These are phyloP conservation scores for Nitzschia putrida DNA, from an alignment of 108 stramenopile species.

Conservation along the genomic window DNA sequence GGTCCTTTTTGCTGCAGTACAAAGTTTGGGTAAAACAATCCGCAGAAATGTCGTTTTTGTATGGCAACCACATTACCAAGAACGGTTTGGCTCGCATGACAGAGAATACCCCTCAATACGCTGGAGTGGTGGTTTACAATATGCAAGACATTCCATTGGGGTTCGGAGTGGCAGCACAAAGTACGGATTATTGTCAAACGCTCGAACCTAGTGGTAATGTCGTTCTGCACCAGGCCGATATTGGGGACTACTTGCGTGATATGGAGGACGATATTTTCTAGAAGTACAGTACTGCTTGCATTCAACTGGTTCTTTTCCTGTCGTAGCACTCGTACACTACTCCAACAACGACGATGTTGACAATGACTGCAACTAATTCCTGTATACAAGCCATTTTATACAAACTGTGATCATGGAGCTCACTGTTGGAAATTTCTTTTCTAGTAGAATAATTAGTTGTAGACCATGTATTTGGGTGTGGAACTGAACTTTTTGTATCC, in stretches of 20 bases:
- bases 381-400: neutral
- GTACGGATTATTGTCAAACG: conserved; percentile 88
- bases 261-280: conserved; percentile 92
- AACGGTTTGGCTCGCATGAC: conserved; percentile 95
- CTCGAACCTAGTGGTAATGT: conserved; percentile 96
- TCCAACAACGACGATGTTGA: too few species aligned
- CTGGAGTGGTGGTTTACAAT: conserved; percentile 96
- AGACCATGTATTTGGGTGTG: conserved; percentile 96
- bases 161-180: conserved; percentile 97
- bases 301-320: too few species aligned
- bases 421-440: neutral
- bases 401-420: too few species aligned
- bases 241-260: conserved; percentile 96
- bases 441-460: conserved; percentile 19
- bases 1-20: conserved; percentile 42
- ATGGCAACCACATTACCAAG: conserved; percentile 98
- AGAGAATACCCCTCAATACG: conserved; percentile 95
- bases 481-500: conserved; percentile 99
- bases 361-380: neutral
- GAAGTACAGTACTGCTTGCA: too few species aligned
- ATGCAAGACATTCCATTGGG: conserved; percentile 95
- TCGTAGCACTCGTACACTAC: too few species aligned
- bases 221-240: conserved; percentile 97
- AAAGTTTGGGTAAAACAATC: conserved; percentile 99
- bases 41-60: conserved; percentile 97